Conservation (phyloP, 78 protist genomes). For the Tieghemostelium lacteum region DNA sequence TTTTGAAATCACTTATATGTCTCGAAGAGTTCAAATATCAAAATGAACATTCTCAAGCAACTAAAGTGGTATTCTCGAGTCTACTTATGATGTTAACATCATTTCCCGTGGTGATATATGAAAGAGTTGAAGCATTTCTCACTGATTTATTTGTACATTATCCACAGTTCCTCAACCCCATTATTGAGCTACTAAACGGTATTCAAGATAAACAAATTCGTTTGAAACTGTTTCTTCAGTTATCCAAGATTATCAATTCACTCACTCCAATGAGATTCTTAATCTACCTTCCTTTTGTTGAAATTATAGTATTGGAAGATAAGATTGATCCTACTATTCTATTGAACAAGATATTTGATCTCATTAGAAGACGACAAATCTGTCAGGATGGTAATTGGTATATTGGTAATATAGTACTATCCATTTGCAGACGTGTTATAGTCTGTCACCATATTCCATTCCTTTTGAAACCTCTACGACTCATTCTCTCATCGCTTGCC, state of each 20-base stretch:
- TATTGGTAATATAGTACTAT: slow-evolving; percentile 58
- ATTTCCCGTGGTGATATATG: slow-evolving; percentile 30
- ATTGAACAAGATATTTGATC: slow-evolving; percentile 28
- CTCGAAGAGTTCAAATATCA: slow-evolving; percentile 71
- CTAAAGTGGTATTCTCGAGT: slow-evolving; percentile 48
- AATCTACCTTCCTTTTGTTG: slow-evolving; percentile 55
- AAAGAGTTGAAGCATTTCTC: slow-evolving; percentile 36
- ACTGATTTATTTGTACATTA: slow-evolving; percentile 23
- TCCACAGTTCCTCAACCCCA: slow-evolving; percentile 45
- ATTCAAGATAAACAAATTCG: not conserved
- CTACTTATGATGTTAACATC: slow-evolving; percentile 8
- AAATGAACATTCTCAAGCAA: slow-evolving; percentile 16
- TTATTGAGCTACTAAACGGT: slow-evolving; percentile 37
- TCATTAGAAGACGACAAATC: slow-evolving; percentile 19
- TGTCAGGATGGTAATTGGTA: slow-evolving; percentile 41
- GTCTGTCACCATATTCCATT: slow-evolving; percentile 18
- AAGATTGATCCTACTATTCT: slow-evolving; percentile 47
- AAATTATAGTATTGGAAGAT: slow-evolving; percentile 53
- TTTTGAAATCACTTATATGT: slow-evolving; percentile 67
- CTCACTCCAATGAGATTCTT: slow-evolving; percentile 39
- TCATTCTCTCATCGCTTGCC: slow-evolving; percentile 21
- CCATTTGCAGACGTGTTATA: slow-evolving; percentile 37
- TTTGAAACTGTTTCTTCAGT: slow-evolving; percentile 10
- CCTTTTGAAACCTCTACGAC: slow-evolving; percentile 23
- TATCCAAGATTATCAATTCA: slow-evolving; percentile 15